Conservation (phyloP, 2,329 filamentous ascomycete species). For the Penicillium fuscoglaucum region DNA sequence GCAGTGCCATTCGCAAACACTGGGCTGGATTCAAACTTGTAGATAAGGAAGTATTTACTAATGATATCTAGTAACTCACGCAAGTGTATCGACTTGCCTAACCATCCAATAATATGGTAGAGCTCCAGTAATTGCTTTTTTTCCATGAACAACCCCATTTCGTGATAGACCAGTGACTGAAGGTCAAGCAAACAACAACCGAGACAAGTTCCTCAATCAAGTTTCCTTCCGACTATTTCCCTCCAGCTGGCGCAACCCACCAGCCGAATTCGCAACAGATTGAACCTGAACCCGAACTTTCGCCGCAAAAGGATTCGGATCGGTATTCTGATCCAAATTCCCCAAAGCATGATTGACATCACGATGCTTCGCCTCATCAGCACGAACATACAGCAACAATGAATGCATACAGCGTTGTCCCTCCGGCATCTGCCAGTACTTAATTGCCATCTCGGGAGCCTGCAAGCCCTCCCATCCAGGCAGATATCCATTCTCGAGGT, state of each 20-base stretch:
- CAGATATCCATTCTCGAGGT: slow-evolving; percentile 77
- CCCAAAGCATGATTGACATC: slow-evolving; percentile 91
- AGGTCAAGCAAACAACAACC: neutral
- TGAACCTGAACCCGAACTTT: slow-evolving; percentile 5
- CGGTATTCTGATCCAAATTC: slow-evolving; percentile 77
- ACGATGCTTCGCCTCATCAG: slow-evolving; percentile 78
- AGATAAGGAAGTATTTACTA: neutral
- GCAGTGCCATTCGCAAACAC: neutral
- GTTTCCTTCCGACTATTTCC: neutral
- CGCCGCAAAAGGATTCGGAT: slow-evolving; percentile 72
- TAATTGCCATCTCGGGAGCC: slow-evolving; percentile 80
- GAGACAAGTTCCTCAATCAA: neutral
- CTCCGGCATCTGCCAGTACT: slow-evolving; percentile 90
- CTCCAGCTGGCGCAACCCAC: neutral
- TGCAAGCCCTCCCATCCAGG: slow-evolving; percentile 74
- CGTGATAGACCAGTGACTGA: neutral
- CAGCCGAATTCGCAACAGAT: neutral
- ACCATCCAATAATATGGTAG: neutral
- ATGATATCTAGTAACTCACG: neutral
- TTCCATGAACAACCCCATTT: no score
- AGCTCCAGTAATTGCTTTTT: neutral
- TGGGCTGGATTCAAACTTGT: neutral
- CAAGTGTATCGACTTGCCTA: neutral
- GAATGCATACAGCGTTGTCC: slow-evolving; percentile 78
- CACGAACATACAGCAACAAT: slow-evolving; percentile 78